Percentiles rank a stretch among this genome's conserved stretches.
phyloP scores from a whole-genome alignment of 306 rosid genomes.

The Luffa aegyptiaca region DNA sequence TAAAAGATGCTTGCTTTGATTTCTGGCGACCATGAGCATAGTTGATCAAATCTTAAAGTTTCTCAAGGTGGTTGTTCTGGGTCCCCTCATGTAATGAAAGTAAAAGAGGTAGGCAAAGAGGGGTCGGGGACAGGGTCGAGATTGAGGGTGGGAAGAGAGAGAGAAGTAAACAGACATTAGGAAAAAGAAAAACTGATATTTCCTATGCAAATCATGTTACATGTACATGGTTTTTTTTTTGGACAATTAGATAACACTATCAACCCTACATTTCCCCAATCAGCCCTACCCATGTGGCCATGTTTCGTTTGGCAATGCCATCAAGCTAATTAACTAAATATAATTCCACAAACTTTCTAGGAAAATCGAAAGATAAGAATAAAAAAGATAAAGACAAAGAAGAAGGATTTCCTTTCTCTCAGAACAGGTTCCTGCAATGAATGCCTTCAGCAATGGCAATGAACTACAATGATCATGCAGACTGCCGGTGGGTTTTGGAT shows the following conservation, averaged over 20 bases:
- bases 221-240: neutral
- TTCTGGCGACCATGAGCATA: neutral
- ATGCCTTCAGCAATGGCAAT: neutral
- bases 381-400: neutral
- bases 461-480: neutral
- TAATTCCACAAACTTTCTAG: neutral
- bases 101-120: neutral
- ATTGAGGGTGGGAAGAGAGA: neutral
- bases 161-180: neutral
- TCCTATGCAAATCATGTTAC: slow-evolving; percentile 1
- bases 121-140: neutral
- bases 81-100: slow-evolving; percentile 1
- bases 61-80: slow-evolving; percentile 1
- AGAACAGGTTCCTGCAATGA: neutral
- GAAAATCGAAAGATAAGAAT: neutral
- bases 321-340: neutral
- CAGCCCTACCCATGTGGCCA: slow-evolving; percentile 12
- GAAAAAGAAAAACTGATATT: neutral
- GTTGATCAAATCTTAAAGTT: neutral
- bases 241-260: neutral
- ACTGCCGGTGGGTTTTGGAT: neutral
- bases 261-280: slow-evolving; percentile 7
- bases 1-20: neutral
- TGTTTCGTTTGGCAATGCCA: neutral
- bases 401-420: neutral